Conservation (phyloP, 192 early-diverging fungal genomes). For the Coemansia sp. region DNA sequence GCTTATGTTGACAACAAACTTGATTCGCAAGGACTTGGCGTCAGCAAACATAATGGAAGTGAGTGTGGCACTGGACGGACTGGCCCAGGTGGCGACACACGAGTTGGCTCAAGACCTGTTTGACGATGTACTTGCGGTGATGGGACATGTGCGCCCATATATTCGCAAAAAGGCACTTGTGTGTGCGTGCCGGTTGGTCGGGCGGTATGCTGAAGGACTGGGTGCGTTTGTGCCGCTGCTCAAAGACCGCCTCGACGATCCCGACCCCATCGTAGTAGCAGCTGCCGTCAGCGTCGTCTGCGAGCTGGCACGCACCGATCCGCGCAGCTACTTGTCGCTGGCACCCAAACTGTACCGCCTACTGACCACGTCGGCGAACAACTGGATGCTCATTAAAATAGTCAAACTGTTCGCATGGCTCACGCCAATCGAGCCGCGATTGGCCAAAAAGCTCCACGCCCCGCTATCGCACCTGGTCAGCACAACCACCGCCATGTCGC, state of each 20-base stretch:
- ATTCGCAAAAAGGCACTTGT: conserved; percentile 90
- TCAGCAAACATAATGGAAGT: conserved; percentile 82
- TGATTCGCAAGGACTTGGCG: conserved; percentile 95
- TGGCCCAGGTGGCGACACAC: conserved; percentile 89
- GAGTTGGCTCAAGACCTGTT: conserved; percentile 87
- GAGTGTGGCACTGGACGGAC: conserved; percentile 84
- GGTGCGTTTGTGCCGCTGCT: conserved; percentile 76
- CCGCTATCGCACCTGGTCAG: conserved; percentile 83
- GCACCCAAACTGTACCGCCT: conserved; percentile 93
- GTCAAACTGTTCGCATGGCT: conserved; percentile 95
- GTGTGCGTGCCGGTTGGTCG: conserved; percentile 83
- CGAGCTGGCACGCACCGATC: conserved; percentile 90
- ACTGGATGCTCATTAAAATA: conserved; percentile 99
- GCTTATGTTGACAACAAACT: conserved; percentile 93
- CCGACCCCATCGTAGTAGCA: conserved; percentile 90
- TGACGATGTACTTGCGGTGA: conserved; percentile 81
- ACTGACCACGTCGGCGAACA: conserved; percentile 86
- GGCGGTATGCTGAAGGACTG: conserved; percentile 88
- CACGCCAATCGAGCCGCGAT: conserved; percentile 88
- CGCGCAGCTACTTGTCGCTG: conserved; percentile 88
- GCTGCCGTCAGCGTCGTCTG: conserved; percentile 95
- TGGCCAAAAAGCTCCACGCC: conserved; percentile 83
- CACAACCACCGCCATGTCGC: conserved; percentile 89
- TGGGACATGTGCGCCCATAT: conserved; percentile 90
- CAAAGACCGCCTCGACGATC: conserved; percentile 85